Conservation (phyloP, 108 stramenopile genomes). For the Cyclotella choctawhatcheeana region DNA sequence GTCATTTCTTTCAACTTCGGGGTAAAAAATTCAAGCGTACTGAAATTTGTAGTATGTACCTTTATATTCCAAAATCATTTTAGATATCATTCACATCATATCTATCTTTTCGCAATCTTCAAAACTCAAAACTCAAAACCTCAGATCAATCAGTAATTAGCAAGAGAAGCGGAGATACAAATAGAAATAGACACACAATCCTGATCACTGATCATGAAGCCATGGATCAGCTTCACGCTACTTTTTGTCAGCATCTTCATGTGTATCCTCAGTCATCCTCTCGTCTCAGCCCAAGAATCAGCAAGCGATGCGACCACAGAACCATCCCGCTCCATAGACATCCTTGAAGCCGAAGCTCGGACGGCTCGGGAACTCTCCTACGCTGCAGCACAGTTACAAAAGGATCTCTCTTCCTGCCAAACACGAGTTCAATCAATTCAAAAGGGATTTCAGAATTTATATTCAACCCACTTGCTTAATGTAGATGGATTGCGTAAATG, state of each 20-base stretch:
- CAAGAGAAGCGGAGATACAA: too few species aligned
- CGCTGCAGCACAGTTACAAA: conserved; percentile 11
- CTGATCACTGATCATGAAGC: background rate
- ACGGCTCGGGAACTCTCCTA: conserved; percentile 36
- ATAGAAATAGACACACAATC: too few species aligned
- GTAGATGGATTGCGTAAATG: conserved; percentile 36
- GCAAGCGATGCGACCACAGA: background rate
- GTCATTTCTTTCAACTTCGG: too few species aligned
- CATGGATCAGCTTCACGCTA: background rate
- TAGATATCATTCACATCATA: too few species aligned
- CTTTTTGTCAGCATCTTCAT: background rate
- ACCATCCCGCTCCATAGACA: conserved; percentile 9
- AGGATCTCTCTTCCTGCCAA: conserved; percentile 28
- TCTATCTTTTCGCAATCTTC: too few species aligned
- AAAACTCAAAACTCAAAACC: too few species aligned
- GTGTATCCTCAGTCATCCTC: background rate
- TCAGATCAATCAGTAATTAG: too few species aligned
- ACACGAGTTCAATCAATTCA: conserved; percentile 22
- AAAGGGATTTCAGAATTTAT: conserved; percentile 33
- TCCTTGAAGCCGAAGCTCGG: conserved; percentile 47
- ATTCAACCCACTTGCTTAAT: conserved; percentile 23
- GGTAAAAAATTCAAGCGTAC: too few species aligned
- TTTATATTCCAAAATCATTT: too few species aligned
- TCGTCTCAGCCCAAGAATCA: conserved; percentile 1
- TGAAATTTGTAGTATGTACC: too few species aligned